Evolutionary conservation across 495 filamentous ascomycete species (phyloP).

Genomic region (Penicillium riverlandense): DNA sequence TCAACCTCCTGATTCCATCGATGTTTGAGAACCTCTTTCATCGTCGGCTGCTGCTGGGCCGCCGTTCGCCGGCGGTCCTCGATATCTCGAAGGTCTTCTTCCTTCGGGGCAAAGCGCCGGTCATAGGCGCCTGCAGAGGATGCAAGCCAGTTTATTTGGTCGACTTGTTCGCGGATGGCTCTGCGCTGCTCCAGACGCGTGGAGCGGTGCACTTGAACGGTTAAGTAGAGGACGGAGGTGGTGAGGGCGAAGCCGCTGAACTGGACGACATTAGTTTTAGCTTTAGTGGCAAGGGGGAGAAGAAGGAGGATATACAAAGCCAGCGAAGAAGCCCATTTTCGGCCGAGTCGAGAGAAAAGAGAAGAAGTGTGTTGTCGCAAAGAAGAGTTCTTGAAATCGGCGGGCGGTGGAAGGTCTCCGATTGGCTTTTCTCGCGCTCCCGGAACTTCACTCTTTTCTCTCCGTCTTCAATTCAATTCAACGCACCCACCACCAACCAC

Average conservation of each 20-base stretch:
- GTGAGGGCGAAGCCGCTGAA: constrained; percentile 84
- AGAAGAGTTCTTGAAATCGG: constrained; percentile 11
- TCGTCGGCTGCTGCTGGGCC: constrained; percentile 27
- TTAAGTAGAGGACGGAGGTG: constrained; percentile 72
- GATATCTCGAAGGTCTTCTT: not conserved
- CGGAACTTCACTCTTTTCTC: constrained; percentile 12
- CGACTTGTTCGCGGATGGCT: constrained; percentile 63
- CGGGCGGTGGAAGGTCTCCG: constrained; percentile 29
- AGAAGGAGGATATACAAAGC: constrained; percentile 59
- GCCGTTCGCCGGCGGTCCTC: not conserved
- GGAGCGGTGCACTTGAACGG: constrained; percentile 63
- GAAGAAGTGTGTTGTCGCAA: too few species aligned
- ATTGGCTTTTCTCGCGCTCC: constrained; percentile 36
- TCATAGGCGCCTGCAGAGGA: constrained; percentile 40
- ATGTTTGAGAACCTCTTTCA: constrained; percentile 65
- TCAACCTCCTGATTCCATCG: constrained; percentile 74
- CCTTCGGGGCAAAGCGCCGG: constrained; percentile 25
- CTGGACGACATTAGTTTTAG: constrained; percentile 9
- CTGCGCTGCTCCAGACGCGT: constrained; percentile 64
- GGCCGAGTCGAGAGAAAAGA: too few species aligned
- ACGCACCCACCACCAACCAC: not conserved
- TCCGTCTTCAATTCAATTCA: not conserved
- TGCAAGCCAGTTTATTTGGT: constrained; percentile 49
- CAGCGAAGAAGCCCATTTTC: constrained; percentile 69
- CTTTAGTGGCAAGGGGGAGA: not conserved